phyloP scores from a whole-genome alignment of 495 filamentous ascomycete genomes.

The Penicillium parvum region DNA sequence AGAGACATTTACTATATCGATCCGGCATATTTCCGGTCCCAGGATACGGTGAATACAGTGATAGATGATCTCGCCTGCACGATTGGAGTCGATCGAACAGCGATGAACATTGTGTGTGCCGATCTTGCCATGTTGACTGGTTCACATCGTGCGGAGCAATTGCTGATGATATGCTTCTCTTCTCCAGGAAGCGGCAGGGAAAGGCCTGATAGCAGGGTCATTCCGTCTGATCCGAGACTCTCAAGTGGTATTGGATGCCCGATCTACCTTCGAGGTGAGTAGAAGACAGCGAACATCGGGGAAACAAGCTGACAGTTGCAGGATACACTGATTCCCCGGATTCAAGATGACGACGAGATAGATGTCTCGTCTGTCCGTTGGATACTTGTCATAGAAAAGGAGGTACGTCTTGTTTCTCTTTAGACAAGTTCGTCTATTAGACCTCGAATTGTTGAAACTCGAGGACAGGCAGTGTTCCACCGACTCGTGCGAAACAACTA shows the following conservation, averaged over 20 bases:
- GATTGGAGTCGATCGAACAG: constrained; percentile 35
- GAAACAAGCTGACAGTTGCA: constrained; percentile 25
- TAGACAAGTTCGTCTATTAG: too few relatives aligned
- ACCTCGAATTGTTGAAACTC: too few relatives aligned
- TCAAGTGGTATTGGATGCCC: constrained; percentile 19
- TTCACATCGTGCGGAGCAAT: background rate
- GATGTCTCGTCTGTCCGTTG: constrained; percentile 54
- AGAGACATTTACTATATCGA: constrained; percentile 93
- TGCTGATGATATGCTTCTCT: background rate
- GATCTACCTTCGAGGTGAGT: constrained; percentile 1
- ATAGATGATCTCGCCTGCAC: constrained; percentile 85
- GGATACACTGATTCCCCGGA: constrained; percentile 64
- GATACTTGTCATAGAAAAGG: constrained; percentile 90
- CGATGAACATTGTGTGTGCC: constrained; percentile 51
- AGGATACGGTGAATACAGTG: constrained; percentile 67
- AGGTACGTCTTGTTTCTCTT: constrained; percentile 46
- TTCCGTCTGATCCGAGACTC: constrained; percentile 37
- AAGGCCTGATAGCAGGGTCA: constrained; percentile 62
- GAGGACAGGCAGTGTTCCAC: constrained; percentile 70
- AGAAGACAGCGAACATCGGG: background rate
- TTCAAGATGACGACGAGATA: constrained; percentile 49
- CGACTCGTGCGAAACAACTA: constrained; percentile 54
- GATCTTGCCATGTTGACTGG: background rate
- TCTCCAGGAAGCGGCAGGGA: constrained; percentile 55
- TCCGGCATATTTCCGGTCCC: constrained; percentile 71